Base-by-base conservation (phyloP, 2,329 filamentous ascomycete genomes). In the Harringtonia lauricola region DNA sequence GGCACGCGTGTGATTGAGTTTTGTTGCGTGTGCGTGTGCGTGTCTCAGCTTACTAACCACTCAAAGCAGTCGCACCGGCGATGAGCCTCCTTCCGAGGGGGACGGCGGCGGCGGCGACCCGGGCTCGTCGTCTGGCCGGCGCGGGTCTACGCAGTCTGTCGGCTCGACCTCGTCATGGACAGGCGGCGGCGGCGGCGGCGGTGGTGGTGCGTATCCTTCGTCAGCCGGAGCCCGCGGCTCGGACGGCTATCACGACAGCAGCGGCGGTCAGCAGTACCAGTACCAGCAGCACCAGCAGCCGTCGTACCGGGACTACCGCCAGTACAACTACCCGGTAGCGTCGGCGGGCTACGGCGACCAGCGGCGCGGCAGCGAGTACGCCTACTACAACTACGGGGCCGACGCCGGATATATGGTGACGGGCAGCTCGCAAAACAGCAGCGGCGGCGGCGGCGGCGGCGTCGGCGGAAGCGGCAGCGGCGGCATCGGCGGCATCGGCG, bases 11-110 rank as follows among this genome's bases (percentile, higher is more conserved):
- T 38, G n/a, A 38, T 19, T 21, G n/a, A 26, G n/a, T n/a, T n/a
- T n/a, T n/a, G n/a, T n/a, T n/a, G n/a, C n/a, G n/a, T n/a, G n/a
- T n/a, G n/a, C n/a, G n/a, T n/a, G n/a, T n/a, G n/a, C n/a, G n/a
- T n/a, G n/a, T n/a, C n/a, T n/a, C n/a, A n/a, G n/a, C n/a, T n/a
- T n/a, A n/a, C n/a, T n/a, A n/a, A 81, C 52, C 57, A 65, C 45
- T 64, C 66, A 48, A 62, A 66, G 60, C 71, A 75, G 70, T 74
- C 17, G 26, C 22, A 31, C 6, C 2, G 29, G 17, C 13, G 39
- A 30, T 13, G 13, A 33, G 18, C 34, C 19, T 18, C 7, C 14
- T 4, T 31, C 29, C 28, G 12, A 26, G 3, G 21, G n/a, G 8
- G 17, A 4, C 19, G 40, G 3, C 13, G 18, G 17, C 12, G 46